These are phyloP conservation scores for Deinandra increscens DNA, from an alignment of 129 eudicot genomes.

Conservation along the genomic window DNA sequence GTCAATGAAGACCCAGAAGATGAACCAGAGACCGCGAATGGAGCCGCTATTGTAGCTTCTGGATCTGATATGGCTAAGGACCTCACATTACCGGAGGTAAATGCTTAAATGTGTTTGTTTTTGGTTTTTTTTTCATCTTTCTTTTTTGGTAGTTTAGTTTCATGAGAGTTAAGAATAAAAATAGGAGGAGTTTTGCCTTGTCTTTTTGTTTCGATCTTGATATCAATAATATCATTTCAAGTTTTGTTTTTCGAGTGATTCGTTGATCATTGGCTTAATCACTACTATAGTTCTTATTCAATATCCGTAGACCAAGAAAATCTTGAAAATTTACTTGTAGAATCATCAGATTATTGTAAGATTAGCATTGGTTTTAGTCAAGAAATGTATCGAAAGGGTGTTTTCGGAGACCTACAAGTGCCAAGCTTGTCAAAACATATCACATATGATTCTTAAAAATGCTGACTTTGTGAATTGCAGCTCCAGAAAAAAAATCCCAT, in stretches of 20 bases:
- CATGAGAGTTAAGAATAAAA: constrained; percentile 14
- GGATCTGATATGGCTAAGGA: constrained; percentile 37
- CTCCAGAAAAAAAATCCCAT: neutral
- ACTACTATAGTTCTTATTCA: constrained; percentile 2
- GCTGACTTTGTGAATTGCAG: neutral
- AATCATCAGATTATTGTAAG: neutral
- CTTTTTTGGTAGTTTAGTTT: constrained; percentile 19
- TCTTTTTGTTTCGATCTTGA: constrained; percentile 10
- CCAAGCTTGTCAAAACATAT: neutral
- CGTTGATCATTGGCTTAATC: neutral
- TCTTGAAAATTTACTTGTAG: constrained; percentile 1
- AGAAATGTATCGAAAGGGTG: neutral
- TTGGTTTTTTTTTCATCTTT: neutral
- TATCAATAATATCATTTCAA: constrained; percentile 26
- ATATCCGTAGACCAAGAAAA: constrained; percentile 12
- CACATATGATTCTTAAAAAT: constrained; percentile 1
- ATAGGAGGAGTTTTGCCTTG: neutral
- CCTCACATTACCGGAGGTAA: constrained; percentile 57
- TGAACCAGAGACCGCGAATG: constrained; percentile 20
- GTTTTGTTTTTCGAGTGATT: constrained; percentile 1
- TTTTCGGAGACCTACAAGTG: constrained; percentile 8
- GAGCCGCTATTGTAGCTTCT: constrained; percentile 9
- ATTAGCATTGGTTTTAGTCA: constrained; percentile 13
- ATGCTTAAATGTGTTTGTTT: constrained; percentile 32
- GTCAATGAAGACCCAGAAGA: constrained; percentile 22